phyloP scores from a whole-genome alignment of 2,329 filamentous ascomycete genomes.

The Colletotrichum abscissum region DNA sequence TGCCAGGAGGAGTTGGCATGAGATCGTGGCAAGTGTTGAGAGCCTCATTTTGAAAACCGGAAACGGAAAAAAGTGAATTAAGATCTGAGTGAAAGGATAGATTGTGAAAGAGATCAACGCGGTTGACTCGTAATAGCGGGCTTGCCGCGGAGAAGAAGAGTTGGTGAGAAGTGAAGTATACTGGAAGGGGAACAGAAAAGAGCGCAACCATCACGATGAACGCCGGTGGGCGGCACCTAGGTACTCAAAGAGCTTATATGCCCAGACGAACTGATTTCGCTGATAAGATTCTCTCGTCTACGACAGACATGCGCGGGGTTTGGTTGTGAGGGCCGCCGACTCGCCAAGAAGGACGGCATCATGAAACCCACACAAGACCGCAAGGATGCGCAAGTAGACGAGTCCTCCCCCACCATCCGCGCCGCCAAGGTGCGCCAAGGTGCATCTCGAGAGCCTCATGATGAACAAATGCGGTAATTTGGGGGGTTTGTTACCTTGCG shows the following conservation, averaged over 20 bases:
- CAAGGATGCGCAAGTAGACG: slow-evolving; percentile 6
- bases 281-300: background rate
- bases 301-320: background rate
- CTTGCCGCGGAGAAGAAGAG: background rate
- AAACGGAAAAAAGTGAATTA: background rate
- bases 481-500: background rate
- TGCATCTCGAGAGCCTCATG: slow-evolving; percentile 9
- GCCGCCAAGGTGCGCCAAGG: slow-evolving; percentile 32
- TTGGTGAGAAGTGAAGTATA: background rate
- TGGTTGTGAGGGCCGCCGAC: background rate
- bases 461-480: background rate
- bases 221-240: background rate
- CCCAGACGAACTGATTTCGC: background rate
- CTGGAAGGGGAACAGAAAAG: background rate
- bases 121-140: background rate
- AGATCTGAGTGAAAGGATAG: background rate
- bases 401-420: slow-evolving; percentile 8
- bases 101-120: background rate
- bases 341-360: slow-evolving; percentile 19
- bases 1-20: background rate
- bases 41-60: slow-evolving; percentile 8
- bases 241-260: slow-evolving; percentile 14
- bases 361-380: slow-evolving; percentile 33
- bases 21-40: background rate
- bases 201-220: background rate